These are phyloP conservation scores for Pontederia paniculata DNA, from an alignment of 176 grass and related monocot genomes.

Conservation along the genomic window DNA sequence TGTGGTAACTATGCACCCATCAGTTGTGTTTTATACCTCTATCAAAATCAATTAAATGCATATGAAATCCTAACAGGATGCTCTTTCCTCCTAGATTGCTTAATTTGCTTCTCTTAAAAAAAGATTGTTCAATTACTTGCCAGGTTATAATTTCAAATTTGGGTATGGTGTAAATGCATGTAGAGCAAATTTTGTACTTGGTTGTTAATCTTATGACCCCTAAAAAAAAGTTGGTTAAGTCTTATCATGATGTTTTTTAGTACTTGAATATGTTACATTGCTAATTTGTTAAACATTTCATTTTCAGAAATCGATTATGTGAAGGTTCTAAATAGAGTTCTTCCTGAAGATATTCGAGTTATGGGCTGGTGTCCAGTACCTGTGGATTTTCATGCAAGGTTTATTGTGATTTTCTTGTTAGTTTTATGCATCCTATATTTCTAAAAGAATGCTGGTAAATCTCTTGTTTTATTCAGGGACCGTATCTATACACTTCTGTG, in stretches of 20 bases:
- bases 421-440: background rate
- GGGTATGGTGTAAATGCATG: too few species aligned
- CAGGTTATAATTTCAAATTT: too few species aligned
- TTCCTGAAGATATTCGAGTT: conserved; percentile 81
- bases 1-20: conserved; percentile 41
- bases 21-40: background rate
- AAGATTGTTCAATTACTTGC: too few species aligned
- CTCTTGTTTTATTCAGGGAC: background rate
- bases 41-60: background rate
- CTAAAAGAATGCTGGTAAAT: background rate
- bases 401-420: conserved; percentile 16
- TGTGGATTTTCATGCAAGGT: conserved; percentile 78
- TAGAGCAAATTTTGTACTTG: too few species aligned
- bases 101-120: too few species aligned
- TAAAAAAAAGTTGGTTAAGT: too few species aligned
- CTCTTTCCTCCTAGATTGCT: too few species aligned
- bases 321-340: conserved; percentile 77
- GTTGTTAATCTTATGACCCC: too few species aligned
- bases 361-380: conserved; percentile 76
- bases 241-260: too few species aligned
- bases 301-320: conserved; percentile 91
- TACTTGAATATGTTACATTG: too few species aligned
- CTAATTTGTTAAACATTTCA: conserved; percentile 2
- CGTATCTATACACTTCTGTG: too few species aligned
- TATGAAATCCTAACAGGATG: too few species aligned